A percentile compares a stretch with the other conserved stretches of the same genome.
Evolutionary conservation across 192 early-diverging fungal species (phyloP).

Genomic region (Piromyces finnis): DNA sequence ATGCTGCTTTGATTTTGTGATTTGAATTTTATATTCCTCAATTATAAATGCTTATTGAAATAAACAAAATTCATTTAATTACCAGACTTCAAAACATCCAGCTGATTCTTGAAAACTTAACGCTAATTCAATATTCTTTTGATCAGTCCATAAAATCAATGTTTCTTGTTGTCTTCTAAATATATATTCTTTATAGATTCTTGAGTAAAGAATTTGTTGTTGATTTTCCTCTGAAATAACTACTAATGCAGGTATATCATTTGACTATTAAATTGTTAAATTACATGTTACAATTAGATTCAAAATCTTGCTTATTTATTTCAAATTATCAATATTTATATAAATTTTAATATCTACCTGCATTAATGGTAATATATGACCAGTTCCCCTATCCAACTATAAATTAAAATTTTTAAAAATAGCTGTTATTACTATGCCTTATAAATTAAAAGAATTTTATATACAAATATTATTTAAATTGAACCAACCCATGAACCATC

Average conservation of each 20-base stretch:
- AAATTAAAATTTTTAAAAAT: not conserved
- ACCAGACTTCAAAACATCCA: constrained; percentile 73
- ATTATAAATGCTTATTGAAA: too few relatives aligned
- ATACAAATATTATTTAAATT: too few relatives aligned
- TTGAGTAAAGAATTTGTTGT: constrained; percentile 42
- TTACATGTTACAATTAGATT: too few relatives aligned
- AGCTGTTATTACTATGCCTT: too few relatives aligned
- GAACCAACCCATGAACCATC: not conserved
- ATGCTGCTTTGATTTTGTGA: too few relatives aligned
- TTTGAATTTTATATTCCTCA: too few relatives aligned
- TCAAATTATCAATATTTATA: too few relatives aligned
- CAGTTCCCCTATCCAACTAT: not conserved
- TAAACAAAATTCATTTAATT: constrained; percentile 2
- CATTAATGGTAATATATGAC: not conserved
- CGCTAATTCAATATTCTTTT: constrained; percentile 59
- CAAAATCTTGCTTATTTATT: too few relatives aligned
- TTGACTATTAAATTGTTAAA: not conserved
- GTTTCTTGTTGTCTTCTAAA: constrained; percentile 85
- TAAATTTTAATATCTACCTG: not conserved
- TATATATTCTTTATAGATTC: constrained; percentile 47
- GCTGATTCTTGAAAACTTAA: constrained; percentile 80
- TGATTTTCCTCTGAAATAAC: not conserved
- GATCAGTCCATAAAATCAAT: constrained; percentile 82
- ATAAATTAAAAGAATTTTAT: too few relatives aligned
- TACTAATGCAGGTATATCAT: not conserved